A percentile compares a stretch with the other conserved stretches of the same genome.
Evolutionary conservation across 2,329 filamentous ascomycete species (phyloP).

Genomic region (Pseudogymnoascus verrucosus): DNA sequence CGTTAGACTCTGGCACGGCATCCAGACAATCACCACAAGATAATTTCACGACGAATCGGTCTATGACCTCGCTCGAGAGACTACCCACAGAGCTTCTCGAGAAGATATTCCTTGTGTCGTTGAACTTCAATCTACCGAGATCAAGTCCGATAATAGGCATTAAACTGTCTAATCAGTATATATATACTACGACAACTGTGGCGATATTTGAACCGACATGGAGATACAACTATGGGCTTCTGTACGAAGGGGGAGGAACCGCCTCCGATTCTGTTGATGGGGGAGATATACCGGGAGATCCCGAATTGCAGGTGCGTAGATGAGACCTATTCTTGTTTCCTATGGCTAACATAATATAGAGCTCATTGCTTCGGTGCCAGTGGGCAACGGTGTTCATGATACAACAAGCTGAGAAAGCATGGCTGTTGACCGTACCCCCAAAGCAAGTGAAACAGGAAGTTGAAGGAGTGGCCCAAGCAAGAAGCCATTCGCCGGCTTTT

Average conservation of each 20-base stretch:
- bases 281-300: background rate
- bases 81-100: slow-evolving; percentile 26
- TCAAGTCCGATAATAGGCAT: slow-evolving; percentile 24
- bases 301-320: background rate
- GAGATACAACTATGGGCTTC: slow-evolving; percentile 13
- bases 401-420: slow-evolving; percentile 9
- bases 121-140: slow-evolving; percentile 24
- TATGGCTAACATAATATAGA: background rate
- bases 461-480: background rate
- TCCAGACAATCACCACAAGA: slow-evolving; percentile 17
- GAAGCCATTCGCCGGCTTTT: background rate
- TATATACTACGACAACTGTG: slow-evolving; percentile 21
- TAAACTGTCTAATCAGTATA: slow-evolving; percentile 22
- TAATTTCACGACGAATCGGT: slow-evolving; percentile 22
- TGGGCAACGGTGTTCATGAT: slow-evolving; percentile 8
- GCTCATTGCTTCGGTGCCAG: slow-evolving; percentile 1
- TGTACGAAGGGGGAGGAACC: background rate
- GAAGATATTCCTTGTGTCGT: slow-evolving; percentile 22
- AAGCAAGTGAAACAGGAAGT: background rate
- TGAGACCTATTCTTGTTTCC: background rate
- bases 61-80: slow-evolving; percentile 25
- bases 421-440: background rate
- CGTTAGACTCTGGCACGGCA: background rate
- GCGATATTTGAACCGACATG: slow-evolving; percentile 23
- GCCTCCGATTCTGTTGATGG: background rate